Evolutionary conservation across 306 rosid genomes (phyloP).

Genomic region (Vigna mungo): DNA sequence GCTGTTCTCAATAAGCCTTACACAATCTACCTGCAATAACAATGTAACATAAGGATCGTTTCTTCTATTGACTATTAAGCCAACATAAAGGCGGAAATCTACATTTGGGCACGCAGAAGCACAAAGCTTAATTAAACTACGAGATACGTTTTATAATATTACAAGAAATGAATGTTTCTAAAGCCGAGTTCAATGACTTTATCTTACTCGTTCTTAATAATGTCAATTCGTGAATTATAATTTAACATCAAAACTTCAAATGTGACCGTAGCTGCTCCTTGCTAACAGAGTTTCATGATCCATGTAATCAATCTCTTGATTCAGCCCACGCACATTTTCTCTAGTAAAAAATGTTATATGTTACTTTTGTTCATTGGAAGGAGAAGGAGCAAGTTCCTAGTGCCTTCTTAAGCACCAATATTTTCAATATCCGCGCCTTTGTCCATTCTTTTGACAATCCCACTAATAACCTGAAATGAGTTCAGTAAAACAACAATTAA

Average conservation of each 20-base stretch:
- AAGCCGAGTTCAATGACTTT: background rate
- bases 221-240: slow-evolving; percentile 29
- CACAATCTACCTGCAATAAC: background rate
- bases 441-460: slow-evolving; percentile 88
- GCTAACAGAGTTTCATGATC: slow-evolving; percentile 26
- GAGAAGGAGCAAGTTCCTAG: slow-evolving; percentile 21
- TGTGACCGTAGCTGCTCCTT: slow-evolving; percentile 38
- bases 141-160: background rate
- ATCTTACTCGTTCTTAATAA: background rate
- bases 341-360: background rate
- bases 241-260: slow-evolving; percentile 42
- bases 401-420: slow-evolving; percentile 64
- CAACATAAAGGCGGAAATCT: background rate
- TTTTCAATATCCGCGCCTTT: slow-evolving; percentile 82
- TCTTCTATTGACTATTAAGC: slow-evolving; percentile 27
- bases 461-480: slow-evolving; percentile 82
- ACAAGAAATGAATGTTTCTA: slow-evolving; percentile 24
- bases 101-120: background rate
- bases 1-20: background rate
- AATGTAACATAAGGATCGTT: background rate
- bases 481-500: background rate
- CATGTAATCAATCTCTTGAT: background rate
- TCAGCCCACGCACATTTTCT: background rate
- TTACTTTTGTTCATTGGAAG: slow-evolving; percentile 27
- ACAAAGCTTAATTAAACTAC: background rate